phyloP scores from a whole-genome alignment of 768 basidiomycete species.

The Cystobasidium tubakii region DNA sequence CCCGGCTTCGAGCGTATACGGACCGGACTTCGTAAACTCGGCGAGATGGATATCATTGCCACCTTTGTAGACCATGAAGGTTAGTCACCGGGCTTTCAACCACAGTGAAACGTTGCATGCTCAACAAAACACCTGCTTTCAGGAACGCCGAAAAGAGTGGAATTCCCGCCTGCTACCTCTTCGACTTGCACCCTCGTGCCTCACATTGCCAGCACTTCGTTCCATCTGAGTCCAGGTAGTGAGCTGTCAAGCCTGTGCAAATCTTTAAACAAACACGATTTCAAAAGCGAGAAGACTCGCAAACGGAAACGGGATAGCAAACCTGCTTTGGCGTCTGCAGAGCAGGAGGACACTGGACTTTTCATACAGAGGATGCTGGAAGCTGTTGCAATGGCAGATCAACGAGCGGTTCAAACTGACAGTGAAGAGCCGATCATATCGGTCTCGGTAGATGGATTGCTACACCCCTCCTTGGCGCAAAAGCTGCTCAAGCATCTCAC shows the following conservation, averaged over 20 bases:
- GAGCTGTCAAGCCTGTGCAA: not conserved
- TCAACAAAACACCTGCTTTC: not conserved
- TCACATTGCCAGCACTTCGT: not conserved
- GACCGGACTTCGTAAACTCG: not conserved
- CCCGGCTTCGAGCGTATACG: slow-evolving; percentile 22
- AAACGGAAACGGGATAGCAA: slow-evolving; percentile 5
- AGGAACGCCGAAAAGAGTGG: not conserved
- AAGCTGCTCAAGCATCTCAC: not conserved
- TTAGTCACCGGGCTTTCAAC: not conserved
- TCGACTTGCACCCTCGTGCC: not conserved
- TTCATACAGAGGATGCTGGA: not conserved
- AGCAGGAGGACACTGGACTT: not conserved
- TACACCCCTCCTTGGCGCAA: not conserved
- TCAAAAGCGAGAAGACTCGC: not conserved
- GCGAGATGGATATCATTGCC: slow-evolving; percentile 8
- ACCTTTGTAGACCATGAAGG: slow-evolving; percentile 20
- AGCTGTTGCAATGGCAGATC: not conserved
- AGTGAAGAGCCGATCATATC: not conserved
- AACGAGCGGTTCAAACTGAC: not conserved
- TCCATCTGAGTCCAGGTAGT: not conserved
- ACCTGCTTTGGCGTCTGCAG: not conserved
- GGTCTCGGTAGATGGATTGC: not conserved
- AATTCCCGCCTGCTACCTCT: not conserved
- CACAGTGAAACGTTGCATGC: not conserved
- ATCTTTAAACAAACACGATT: not conserved